These are phyloP conservation scores for Dioscorea cayenensis DNA, from an alignment of 116 monocot genomes.

Conservation along the genomic window DNA sequence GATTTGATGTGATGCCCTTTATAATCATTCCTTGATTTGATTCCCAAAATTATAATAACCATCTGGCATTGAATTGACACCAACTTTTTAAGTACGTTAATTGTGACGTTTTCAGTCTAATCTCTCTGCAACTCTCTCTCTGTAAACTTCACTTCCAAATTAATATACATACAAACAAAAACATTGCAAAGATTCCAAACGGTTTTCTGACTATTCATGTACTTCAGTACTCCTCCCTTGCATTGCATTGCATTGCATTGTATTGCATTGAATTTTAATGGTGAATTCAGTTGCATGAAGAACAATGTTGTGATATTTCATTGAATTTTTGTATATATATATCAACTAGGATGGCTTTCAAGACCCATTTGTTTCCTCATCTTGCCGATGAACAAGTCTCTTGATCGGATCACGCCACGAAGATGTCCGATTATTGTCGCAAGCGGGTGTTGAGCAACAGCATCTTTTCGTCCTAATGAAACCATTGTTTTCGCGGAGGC, in stretches of 20 bases:
- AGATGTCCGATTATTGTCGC: constrained; percentile 2
- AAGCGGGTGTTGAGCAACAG: background rate
- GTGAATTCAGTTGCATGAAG: too few species aligned
- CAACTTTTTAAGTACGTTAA: background rate
- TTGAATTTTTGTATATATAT: too few species aligned
- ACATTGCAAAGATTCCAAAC: constrained; percentile 1
- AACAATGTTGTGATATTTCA: too few species aligned
- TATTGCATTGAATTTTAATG: too few species aligned
- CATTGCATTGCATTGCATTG: too few species aligned
- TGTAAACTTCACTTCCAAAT: background rate
- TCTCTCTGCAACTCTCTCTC: background rate
- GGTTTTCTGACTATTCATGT: background rate
- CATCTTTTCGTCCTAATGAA: constrained; percentile 7
- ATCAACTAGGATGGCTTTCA: background rate
- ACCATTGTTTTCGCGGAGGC: background rate
- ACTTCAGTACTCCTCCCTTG: background rate
- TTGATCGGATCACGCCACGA: constrained; percentile 3
- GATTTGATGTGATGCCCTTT: too few species aligned
- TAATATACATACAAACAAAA: too few species aligned
- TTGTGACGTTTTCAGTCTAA: background rate
- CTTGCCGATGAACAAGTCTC: constrained; percentile 6
- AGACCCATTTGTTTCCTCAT: constrained; percentile 1
- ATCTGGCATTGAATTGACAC: background rate
- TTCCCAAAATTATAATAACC: background rate
- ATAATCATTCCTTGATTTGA: constrained; percentile 6